Conservation (phyloP, 345 rosid species). For the Bruguiera gymnorhiza region DNA sequence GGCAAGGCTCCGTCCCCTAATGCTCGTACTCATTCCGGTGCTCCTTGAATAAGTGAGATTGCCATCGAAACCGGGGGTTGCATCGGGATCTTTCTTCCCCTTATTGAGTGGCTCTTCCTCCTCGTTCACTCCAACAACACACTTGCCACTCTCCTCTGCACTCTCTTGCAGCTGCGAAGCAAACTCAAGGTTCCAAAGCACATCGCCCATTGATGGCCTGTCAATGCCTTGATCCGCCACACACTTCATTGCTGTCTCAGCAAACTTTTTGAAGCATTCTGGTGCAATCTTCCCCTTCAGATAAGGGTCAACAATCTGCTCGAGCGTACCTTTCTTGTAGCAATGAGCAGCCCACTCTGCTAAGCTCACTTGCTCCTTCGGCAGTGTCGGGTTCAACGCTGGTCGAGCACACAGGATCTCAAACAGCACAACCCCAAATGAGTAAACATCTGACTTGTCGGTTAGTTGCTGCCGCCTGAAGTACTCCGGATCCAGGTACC, state of each 20-base stretch:
- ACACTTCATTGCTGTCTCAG: conserved; percentile 4
- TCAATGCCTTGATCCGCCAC: conserved; percentile 2
- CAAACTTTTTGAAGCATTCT: conserved; percentile 1
- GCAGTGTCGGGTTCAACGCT: neutral
- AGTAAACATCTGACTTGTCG: conserved; percentile 29
- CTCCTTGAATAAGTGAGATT: conserved; percentile 75
- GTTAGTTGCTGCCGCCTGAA: conserved; percentile 29
- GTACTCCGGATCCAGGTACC: conserved; percentile 41
- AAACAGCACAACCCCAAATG: conserved; percentile 12
- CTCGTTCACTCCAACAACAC: conserved; percentile 41
- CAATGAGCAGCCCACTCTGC: conserved; percentile 2
- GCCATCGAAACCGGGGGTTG: conserved; percentile 55
- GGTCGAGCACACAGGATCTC: conserved; percentile 11
- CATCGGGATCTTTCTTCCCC: conserved; percentile 59
- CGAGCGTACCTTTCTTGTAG: neutral
- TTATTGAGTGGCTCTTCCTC: conserved; percentile 60
- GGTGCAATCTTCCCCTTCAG: conserved; percentile 1
- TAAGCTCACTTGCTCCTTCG: neutral
- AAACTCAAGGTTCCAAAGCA: conserved; percentile 1
- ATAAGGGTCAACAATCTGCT: conserved; percentile 5
- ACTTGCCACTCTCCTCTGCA: conserved; percentile 79
- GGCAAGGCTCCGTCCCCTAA: conserved; percentile 86
- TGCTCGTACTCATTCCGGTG: conserved; percentile 90
- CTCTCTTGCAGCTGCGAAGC: conserved; percentile 90
- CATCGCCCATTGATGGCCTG: conserved; percentile 11